Evolutionary conservation across 257 asterid genomes (phyloP).

Genomic region (Solanum habrochaites): DNA sequence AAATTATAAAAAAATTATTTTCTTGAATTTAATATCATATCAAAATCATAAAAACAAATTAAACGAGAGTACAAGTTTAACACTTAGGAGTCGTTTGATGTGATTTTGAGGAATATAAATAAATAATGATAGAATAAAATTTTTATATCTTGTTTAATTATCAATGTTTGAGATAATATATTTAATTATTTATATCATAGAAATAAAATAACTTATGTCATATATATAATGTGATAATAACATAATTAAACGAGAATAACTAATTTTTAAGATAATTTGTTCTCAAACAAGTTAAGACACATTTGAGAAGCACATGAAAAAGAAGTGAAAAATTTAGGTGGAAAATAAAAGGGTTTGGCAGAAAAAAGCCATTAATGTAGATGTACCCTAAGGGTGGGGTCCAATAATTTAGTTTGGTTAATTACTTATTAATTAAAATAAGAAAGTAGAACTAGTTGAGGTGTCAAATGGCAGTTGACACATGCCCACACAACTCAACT

Average conservation of each 20-base stretch:
- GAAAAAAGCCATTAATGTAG: background rate
- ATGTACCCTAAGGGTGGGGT: background rate
- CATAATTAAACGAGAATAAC: too few species aligned
- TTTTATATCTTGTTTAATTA: too few species aligned
- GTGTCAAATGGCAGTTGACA: conserved; percentile 35
- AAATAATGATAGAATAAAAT: too few species aligned
- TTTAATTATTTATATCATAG: too few species aligned
- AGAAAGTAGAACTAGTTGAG: conserved; percentile 20
- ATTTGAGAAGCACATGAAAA: too few species aligned
- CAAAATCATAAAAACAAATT: background rate
- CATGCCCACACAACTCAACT: conserved; percentile 16
- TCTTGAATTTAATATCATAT: background rate
- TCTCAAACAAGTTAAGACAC: too few species aligned
- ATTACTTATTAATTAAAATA: background rate
- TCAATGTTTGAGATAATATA: too few species aligned
- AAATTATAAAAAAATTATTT: background rate
- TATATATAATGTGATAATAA: too few species aligned
- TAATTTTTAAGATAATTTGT: too few species aligned
- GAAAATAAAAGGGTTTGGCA: background rate
- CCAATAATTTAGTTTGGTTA: background rate
- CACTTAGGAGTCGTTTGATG: background rate
- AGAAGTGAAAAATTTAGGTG: background rate
- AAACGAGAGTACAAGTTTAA: background rate
- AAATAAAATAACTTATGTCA: too few species aligned
- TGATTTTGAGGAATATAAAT: too few species aligned